phyloP scores from a whole-genome alignment of 257 asterid genomes.

The Striga asiatica region DNA sequence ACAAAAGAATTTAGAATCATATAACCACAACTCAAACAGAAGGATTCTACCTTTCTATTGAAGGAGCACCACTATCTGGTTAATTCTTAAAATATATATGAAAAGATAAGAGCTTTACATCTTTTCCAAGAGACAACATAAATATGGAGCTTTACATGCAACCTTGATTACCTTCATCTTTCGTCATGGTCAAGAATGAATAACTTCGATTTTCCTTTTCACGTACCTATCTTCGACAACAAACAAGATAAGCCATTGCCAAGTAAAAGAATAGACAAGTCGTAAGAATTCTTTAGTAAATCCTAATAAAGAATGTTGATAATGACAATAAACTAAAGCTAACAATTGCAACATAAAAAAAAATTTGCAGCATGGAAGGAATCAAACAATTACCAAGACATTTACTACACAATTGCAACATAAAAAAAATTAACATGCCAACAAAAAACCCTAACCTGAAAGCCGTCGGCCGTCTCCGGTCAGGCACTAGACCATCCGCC shows the following conservation, averaged over 20 bases:
- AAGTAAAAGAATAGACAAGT: neutral
- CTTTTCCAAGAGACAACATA: neutral
- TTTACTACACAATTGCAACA: too few relatives aligned
- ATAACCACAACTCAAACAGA: neutral
- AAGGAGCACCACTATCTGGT: too few relatives aligned
- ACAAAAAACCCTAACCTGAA: too few relatives aligned
- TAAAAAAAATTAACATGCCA: too few relatives aligned
- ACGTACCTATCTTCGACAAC: conserved; percentile 27
- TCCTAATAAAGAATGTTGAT: neutral
- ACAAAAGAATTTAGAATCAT: neutral
- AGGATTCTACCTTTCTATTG: neutral
- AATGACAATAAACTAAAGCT: neutral
- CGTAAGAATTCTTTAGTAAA: neutral
- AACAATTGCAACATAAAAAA: too few relatives aligned
- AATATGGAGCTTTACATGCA: neutral
- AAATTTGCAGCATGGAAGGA: too few relatives aligned
- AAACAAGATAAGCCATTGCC: conserved; percentile 3
- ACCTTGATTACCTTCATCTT: conserved; percentile 28
- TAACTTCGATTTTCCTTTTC: conserved; percentile 22
- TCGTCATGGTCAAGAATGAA: conserved; percentile 18
- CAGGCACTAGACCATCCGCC: too few relatives aligned
- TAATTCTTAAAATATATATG: neutral
- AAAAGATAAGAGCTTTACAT: neutral
- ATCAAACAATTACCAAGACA: too few relatives aligned
- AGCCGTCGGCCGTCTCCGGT: too few relatives aligned